Percentiles rank a stretch among this genome's conserved stretches.
Evolutionary conservation across 2,329 filamentous ascomycete species (phyloP).

Genomic region (Ceratocystis eucalypticola): DNA sequence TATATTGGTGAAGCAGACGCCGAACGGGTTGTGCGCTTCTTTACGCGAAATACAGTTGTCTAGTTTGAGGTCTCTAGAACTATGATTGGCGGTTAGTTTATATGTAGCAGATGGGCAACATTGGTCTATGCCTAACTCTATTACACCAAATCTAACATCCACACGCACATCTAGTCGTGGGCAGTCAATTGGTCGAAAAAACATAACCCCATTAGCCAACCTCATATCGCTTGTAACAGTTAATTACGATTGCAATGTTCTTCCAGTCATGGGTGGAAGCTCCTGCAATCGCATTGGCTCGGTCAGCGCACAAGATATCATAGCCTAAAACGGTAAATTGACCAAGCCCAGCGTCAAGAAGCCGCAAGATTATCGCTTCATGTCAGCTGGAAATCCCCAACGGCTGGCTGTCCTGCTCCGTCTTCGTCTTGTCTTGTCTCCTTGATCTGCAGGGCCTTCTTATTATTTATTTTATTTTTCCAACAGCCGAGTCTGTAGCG

Average conservation of each 20-base stretch:
- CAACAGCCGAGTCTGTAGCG: too few relatives aligned
- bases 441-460: too few relatives aligned
- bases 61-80: not conserved
- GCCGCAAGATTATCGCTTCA: not conserved
- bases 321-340: not conserved
- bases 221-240: not conserved
- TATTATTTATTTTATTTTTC: too few relatives aligned
- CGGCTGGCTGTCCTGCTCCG: not conserved
- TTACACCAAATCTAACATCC: too few relatives aligned
- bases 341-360: not conserved
- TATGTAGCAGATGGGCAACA: not conserved
- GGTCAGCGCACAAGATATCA: too few relatives aligned
- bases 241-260: not conserved
- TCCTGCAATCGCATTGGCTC: not conserved
- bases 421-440: too few relatives aligned
- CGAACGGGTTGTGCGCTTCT: slow-evolving; percentile 25
- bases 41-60: slow-evolving; percentile 21
- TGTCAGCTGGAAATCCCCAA: not conserved
- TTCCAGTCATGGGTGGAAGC: not conserved
- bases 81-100: not conserved
- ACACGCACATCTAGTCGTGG: too few relatives aligned
- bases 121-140: not conserved
- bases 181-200: not conserved
- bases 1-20: slow-evolving; percentile 26
- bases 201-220: too few relatives aligned